Conservation (phyloP, 805 yeast genomes). For the Cyberlindnera suaveolens region DNA sequence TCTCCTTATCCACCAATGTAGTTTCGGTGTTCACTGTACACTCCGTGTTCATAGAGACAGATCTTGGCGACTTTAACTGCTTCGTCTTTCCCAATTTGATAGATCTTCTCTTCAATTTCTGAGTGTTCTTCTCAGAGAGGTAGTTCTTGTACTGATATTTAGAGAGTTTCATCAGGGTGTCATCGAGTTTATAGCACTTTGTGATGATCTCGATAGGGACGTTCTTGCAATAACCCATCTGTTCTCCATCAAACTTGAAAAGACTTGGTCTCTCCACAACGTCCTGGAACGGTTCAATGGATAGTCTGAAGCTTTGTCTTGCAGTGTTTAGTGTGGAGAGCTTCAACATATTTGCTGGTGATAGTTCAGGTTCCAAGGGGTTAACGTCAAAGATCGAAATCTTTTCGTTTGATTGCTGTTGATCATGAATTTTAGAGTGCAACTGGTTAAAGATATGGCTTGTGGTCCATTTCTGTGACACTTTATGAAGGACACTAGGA, state of each 20-base stretch:
- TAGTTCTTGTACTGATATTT: conserved; percentile 22
- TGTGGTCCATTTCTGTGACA: conserved; percentile 60
- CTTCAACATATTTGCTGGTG: conserved; percentile 61
- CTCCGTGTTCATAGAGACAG: conserved; percentile 8
- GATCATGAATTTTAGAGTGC: conserved; percentile 15
- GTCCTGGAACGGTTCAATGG: conserved; percentile 51
- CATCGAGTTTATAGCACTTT: conserved; percentile 8
- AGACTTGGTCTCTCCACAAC: conserved; percentile 47
- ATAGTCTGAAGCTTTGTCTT: conserved; percentile 74
- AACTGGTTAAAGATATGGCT: conserved; percentile 27
- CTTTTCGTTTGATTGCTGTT: conserved; percentile 18
- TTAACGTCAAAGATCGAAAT: conserved; percentile 45
- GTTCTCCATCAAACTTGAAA: conserved; percentile 18
- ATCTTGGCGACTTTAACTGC: conserved; percentile 4
- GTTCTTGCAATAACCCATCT: conserved; percentile 11
- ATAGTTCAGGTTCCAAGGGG: conserved; percentile 53
- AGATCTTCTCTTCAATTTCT: conserved; percentile 15
- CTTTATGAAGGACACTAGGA: conserved; percentile 73
- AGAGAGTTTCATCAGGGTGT: conserved; percentile 18
- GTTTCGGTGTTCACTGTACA: conserved; percentile 8
- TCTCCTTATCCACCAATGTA: conserved; percentile 15
- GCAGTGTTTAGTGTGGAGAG: conserved; percentile 64
- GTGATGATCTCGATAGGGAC: conserved; percentile 21
- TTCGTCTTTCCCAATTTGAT: conserved; percentile 16
- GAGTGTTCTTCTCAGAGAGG: conserved; percentile 18